phyloP scores from a whole-genome alignment of 129 eudicot species.

The Erigeron canadensis region DNA sequence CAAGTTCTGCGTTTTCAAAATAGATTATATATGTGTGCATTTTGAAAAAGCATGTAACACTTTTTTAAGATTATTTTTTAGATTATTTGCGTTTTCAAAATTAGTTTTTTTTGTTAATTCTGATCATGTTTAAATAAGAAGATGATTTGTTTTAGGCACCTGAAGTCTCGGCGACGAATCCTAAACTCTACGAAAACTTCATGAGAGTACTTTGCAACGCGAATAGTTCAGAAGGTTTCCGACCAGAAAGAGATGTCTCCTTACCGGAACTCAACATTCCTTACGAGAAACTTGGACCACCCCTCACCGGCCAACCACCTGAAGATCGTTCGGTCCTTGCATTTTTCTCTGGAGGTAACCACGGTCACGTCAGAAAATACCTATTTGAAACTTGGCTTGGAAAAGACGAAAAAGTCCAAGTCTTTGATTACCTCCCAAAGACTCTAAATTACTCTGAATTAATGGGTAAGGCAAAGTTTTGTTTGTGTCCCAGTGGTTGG shows the following conservation, averaged over 20 bases:
- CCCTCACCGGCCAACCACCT: slow-evolving; percentile 36
- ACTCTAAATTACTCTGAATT: slow-evolving; percentile 32
- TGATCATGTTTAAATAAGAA: neutral
- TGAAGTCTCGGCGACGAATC: slow-evolving; percentile 38
- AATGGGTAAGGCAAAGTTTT: slow-evolving; percentile 46
- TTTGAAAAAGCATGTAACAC: too few species aligned
- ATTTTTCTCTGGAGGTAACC: slow-evolving; percentile 51
- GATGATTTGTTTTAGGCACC: slow-evolving; percentile 40
- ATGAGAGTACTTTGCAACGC: slow-evolving; percentile 56
- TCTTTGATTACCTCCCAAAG: slow-evolving; percentile 43
- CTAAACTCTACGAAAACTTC: slow-evolving; percentile 39
- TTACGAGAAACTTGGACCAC: slow-evolving; percentile 29
- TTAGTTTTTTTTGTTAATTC: too few species aligned
- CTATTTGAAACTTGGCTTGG: slow-evolving; percentile 40
- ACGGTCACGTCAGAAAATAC: slow-evolving; percentile 39
- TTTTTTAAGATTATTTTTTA: too few species aligned
- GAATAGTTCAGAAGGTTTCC: slow-evolving; percentile 51
- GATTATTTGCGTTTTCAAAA: too few species aligned
- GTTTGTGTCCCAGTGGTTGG: slow-evolving; percentile 69
- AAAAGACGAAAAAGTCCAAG: slow-evolving; percentile 41
- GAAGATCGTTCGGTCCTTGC: slow-evolving; percentile 45
- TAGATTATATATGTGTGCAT: too few species aligned
- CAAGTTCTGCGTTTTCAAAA: too few species aligned
- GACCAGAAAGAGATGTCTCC: slow-evolving; percentile 47
- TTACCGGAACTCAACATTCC: slow-evolving; percentile 53